Conservation (phyloP, 1,284 basidiomycete genomes). For the Leucoagaricus sp. region DNA sequence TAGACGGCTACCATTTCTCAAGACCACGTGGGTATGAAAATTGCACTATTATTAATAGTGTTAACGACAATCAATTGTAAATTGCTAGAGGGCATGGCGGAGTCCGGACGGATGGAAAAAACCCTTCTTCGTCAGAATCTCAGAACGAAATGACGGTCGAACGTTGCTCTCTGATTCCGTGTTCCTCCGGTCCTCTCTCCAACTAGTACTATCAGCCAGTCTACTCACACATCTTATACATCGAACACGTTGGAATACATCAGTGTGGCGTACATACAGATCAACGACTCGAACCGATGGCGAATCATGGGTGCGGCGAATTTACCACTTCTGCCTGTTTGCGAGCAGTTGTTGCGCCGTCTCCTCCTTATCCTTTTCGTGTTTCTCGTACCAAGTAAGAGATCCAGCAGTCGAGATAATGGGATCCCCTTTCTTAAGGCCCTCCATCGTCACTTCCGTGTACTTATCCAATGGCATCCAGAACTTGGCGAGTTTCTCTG, state of each 20-base stretch:
- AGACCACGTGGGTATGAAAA: no score
- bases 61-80: background rate
- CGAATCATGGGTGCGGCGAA: background rate
- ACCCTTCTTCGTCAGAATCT: background rate
- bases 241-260: background rate
- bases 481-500: slow-evolving; percentile 45
- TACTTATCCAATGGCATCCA: slow-evolving; percentile 65
- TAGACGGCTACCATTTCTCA: background rate
- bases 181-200: background rate
- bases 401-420: slow-evolving; percentile 25
- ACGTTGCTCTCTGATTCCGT: background rate
- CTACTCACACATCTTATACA: no score
- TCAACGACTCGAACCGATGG: background rate
- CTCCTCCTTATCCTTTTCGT: slow-evolving; percentile 21
- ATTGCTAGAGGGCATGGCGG: background rate
- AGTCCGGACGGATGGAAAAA: background rate
- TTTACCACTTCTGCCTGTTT: slow-evolving; percentile 12
- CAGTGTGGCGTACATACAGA: background rate
- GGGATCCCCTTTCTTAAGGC: slow-evolving; percentile 46
- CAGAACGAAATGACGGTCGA: background rate
- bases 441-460: slow-evolving; percentile 45
- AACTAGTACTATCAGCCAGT: background rate
- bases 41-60: no score
- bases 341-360: background rate
- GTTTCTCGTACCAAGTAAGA: slow-evolving; percentile 26